Percentiles rank a stretch among this genome's conserved stretches.
phyloP scores from a whole-genome alignment of 768 basidiomycete species.

The Leccinellum rugosiceps region DNA sequence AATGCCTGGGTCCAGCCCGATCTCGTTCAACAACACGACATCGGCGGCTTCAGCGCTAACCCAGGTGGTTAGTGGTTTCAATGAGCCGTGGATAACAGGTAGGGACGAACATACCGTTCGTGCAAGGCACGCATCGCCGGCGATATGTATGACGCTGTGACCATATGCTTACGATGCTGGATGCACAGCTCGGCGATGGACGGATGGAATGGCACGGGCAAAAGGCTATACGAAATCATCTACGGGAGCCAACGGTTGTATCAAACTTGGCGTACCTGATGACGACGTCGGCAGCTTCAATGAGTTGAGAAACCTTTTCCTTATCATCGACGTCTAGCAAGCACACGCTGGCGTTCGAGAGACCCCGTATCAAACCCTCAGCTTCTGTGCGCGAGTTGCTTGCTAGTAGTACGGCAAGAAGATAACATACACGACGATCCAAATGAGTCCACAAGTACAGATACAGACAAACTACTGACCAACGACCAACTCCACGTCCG shows the following conservation, averaged over 20 bases:
- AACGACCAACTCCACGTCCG: slow-evolving; percentile 67
- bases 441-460: slow-evolving; percentile 16
- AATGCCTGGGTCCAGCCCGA: slow-evolving; percentile 86
- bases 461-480: slow-evolving; percentile 48
- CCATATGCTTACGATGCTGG: slow-evolving; percentile 62
- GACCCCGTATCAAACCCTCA: slow-evolving; percentile 38
- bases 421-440: slow-evolving; percentile 8
- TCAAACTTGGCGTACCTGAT: slow-evolving; percentile 59
- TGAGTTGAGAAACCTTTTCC: slow-evolving; percentile 43
- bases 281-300: slow-evolving; percentile 72
- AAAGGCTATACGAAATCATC: slow-evolving; percentile 46
- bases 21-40: slow-evolving; percentile 83
- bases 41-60: slow-evolving; percentile 56
- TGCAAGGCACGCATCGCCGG: slow-evolving; percentile 69
- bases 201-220: slow-evolving; percentile 76
- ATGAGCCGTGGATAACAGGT: background rate
- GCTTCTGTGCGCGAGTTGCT: slow-evolving; percentile 69
- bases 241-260: background rate
- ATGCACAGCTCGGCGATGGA: slow-evolving; percentile 74
- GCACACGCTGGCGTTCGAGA: slow-evolving; percentile 53
- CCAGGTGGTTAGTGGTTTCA: background rate
- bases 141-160: slow-evolving; percentile 91
- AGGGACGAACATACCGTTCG: slow-evolving; percentile 44
- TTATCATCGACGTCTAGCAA: slow-evolving; percentile 57
- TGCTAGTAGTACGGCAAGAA: slow-evolving; percentile 40